Base-by-base conservation (phyloP, 768 basidiomycete species). In the Pleurotus tuoliensis region DNA sequence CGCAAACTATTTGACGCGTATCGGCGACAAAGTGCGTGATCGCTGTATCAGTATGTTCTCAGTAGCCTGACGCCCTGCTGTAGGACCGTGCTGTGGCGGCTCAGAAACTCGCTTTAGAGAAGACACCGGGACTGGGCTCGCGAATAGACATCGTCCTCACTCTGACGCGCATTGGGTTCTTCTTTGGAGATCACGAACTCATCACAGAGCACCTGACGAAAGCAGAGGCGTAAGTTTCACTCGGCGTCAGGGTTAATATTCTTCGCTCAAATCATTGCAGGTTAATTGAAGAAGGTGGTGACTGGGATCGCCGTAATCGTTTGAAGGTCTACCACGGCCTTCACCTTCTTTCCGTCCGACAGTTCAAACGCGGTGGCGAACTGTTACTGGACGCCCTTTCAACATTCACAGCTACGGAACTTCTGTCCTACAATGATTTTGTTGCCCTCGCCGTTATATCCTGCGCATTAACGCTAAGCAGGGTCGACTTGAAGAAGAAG, bases 291-390 rank as follows among this genome's bases (percentile, higher is more conserved):
- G 83, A 93, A 69, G 96, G 96, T 0, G 96, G 96, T 45, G 96
- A 99, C 73, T 99, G 96, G 96, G 96, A 99, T 69, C 79, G 96
- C 54, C 84, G 94, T 39, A 99, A 98, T 71, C 83, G 96, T 45
- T 83, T 98, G 64, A 99, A 99, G 72, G 96, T 98, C 41, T 99
- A 98, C 75, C 83, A 84, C 50, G 95, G 89, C 47, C 75, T 97
- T 0, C 90, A 96, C 66, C 76, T 88, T 44, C 73, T 95, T 30
- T 89, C 92, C 27, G 88, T 92, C 59, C 88, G 96, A n/a, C 87
- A 95, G 64, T 98, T 98, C 78, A 87, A 91, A 65, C 82, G 82
- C 16, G 94, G 85, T 4, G 86, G 86, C n/a, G 85, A 87, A 38
- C 83, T 97, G 8, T 78, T 98, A 57, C 82, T 94, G 47, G 96